A percentile compares a stretch with the other conserved stretches of the same genome.
Evolutionary conservation across 1,139 yeast species (phyloP).

Genomic region (Pichia sp.): DNA sequence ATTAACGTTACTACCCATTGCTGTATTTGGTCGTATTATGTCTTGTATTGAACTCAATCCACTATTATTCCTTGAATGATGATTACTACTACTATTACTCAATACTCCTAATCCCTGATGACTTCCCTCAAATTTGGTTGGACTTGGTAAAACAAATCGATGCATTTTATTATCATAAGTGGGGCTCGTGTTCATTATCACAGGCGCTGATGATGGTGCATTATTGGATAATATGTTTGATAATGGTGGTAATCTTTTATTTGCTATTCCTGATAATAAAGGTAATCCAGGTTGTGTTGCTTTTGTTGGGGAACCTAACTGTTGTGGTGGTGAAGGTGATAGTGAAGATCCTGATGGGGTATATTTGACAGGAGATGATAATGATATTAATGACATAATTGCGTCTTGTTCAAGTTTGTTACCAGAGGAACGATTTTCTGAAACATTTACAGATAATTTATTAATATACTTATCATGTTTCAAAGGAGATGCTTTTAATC

Average conservation of each 20-base stretch:
- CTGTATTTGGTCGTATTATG: neutral
- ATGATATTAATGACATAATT: slow-evolving; percentile 30
- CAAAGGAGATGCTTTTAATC: slow-evolving; percentile 5
- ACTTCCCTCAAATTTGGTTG: slow-evolving; percentile 1
- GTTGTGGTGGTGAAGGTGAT: slow-evolving; percentile 22
- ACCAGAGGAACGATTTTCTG: neutral
- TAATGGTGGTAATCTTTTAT: slow-evolving; percentile 7
- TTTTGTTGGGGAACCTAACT: slow-evolving; percentile 9
- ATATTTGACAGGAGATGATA: slow-evolving; percentile 31
- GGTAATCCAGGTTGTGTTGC: slow-evolving; percentile 3
- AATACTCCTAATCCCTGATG: neutral
- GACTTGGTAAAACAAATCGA: slow-evolving; percentile 5
- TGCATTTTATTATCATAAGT: neutral
- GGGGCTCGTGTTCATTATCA: neutral
- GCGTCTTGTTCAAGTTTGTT: slow-evolving; percentile 30
- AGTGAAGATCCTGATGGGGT: slow-evolving; percentile 16
- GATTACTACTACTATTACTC: neutral
- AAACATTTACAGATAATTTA: neutral
- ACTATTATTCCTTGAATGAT: neutral
- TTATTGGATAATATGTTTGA: neutral
- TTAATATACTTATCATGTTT: neutral
- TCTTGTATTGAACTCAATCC: neutral
- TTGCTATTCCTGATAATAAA: slow-evolving; percentile 7
- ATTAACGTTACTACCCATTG: neutral
- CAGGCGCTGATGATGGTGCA: slow-evolving; percentile 12